Conservation (phyloP, 257 asterid species). For the Fraxinus anomala region DNA sequence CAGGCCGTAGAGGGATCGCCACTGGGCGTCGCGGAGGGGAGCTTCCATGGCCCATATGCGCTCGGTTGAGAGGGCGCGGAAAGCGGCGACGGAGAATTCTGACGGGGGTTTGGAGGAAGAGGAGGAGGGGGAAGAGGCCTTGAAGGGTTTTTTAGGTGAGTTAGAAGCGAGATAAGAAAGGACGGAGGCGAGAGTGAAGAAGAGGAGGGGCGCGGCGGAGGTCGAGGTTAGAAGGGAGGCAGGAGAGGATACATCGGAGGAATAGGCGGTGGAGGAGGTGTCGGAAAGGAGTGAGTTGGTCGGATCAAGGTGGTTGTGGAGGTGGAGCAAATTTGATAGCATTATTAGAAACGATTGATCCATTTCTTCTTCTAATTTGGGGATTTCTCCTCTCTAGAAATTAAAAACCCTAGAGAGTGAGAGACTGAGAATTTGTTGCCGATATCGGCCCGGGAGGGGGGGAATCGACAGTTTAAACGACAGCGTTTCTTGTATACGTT, state of each 20-base stretch:
- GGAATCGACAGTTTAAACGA: slow-evolving; percentile 25
- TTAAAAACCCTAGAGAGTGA: slow-evolving; percentile 38
- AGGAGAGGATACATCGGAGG: slow-evolving; percentile 52
- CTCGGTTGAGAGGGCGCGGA: slow-evolving; percentile 95
- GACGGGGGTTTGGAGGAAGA: slow-evolving; percentile 56
- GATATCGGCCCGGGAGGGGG: slow-evolving; percentile 22
- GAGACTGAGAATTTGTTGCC: neutral
- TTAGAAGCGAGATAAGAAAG: slow-evolving; percentile 82
- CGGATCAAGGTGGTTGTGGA: slow-evolving; percentile 95
- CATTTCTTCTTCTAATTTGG: slow-evolving; percentile 35
- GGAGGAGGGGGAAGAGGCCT: slow-evolving; percentile 39
- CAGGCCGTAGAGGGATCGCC: slow-evolving; percentile 91
- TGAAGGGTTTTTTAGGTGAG: slow-evolving; percentile 41
- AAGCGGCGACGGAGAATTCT: slow-evolving; percentile 90
- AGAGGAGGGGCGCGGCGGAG: slow-evolving; percentile 94
- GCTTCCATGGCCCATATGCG: slow-evolving; percentile 98
- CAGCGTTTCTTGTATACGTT: slow-evolving; percentile 23
- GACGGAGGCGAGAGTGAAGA: slow-evolving; percentile 95
- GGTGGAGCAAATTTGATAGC: slow-evolving; percentile 91
- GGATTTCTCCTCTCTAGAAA: neutral
- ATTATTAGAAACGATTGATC: slow-evolving; percentile 84
- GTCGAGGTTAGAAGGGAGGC: slow-evolving; percentile 59
- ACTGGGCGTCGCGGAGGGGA: slow-evolving; percentile 91
- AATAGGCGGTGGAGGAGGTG: slow-evolving; percentile 45
- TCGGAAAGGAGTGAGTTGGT: slow-evolving; percentile 78